Base-by-base conservation (phyloP, 2,329 filamentous ascomycete genomes). In the Fusarium tuaranense region DNA sequence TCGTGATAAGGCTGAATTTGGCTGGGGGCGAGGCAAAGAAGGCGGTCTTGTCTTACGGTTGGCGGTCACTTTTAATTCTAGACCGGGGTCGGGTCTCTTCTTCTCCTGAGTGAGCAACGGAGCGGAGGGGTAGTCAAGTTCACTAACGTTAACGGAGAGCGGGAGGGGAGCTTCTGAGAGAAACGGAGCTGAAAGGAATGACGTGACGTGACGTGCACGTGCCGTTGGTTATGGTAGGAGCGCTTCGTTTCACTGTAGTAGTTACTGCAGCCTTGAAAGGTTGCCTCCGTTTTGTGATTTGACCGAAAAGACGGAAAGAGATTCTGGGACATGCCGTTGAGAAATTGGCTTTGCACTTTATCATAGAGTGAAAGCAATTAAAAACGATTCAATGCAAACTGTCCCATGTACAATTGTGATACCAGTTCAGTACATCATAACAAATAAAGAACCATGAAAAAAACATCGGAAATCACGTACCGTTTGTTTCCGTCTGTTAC, bases 1-100 rank as follows among this genome's bases (percentile, higher is more conserved):
- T 78, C 65, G 75, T 78, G 78, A 73, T 78, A 78, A 79, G 78
- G 78, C 78, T 79, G 78, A 76, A 74, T 65, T 62, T 48, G 30
- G 53, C 53, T 34, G 53, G 53, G 53, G 53, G 27, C 53, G 53
- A 32, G 25, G 51, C 30, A n/a, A 55, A 55, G 30, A 55, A 30
- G 25, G 51, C 51, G 25, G 25, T 55, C 51, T 55, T 55, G 53
- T 32, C 53, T 36, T 36, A 51, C 46, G 46, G 46, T 51, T 51
- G 46, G 46, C 46, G 46, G 46, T 51, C 46, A 51, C 46, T 51
- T 55, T 58, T 59, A 65, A 71, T 75, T 74, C 69, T 73, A 75
- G 73, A 75, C 72, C 63, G n/a, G 39, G 34, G 39, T 30, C 6
- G 27, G 39, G 30, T 32, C 30, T 41, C 14, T 63, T 75, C 72